Evolutionary conservation across 2,329 filamentous ascomycete genomes (phyloP).

Genomic region (Alternaria metachromatica): DNA sequence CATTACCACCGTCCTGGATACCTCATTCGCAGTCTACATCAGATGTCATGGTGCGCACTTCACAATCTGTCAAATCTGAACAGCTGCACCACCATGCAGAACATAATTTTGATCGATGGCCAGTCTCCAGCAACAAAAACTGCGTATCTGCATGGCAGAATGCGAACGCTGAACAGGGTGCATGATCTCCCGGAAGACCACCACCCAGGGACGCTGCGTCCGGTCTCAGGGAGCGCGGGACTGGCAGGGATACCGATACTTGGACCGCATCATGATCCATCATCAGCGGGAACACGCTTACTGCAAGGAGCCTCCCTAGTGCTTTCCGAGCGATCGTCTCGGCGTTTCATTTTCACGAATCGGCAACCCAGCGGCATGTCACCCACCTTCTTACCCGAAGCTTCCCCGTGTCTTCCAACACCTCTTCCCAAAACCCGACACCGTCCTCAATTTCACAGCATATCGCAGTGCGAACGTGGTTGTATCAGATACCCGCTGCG

Average conservation of each 20-base stretch:
- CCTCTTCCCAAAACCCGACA: not conserved
- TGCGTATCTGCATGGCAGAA: not conserved
- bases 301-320: conserved; percentile 26
- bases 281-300: conserved; percentile 35
- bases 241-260: conserved; percentile 39
- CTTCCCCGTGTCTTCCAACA: not conserved
- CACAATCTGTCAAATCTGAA: not conserved
- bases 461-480: not conserved
- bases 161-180: conserved; percentile 28
- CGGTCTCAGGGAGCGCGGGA: conserved; percentile 34
- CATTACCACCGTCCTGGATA: conserved; percentile 36
- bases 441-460: not conserved
- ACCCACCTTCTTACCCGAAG: conserved; percentile 21
- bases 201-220: conserved; percentile 24
- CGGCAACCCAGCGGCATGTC: conserved; percentile 33
- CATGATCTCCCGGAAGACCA: conserved; percentile 46
- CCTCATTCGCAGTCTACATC: not conserved
- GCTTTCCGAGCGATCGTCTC: conserved; percentile 37
- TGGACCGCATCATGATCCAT: conserved; percentile 30
- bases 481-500: not conserved
- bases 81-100: not conserved
- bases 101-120: not conserved
- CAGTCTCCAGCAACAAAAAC: not conserved
- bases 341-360: conserved; percentile 28
- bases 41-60: not conserved